A percentile compares a stretch with the other conserved stretches of the same genome.
Conservation (phyloP, 352 stramenopile species). For the Phytopythium helicoides region DNA sequence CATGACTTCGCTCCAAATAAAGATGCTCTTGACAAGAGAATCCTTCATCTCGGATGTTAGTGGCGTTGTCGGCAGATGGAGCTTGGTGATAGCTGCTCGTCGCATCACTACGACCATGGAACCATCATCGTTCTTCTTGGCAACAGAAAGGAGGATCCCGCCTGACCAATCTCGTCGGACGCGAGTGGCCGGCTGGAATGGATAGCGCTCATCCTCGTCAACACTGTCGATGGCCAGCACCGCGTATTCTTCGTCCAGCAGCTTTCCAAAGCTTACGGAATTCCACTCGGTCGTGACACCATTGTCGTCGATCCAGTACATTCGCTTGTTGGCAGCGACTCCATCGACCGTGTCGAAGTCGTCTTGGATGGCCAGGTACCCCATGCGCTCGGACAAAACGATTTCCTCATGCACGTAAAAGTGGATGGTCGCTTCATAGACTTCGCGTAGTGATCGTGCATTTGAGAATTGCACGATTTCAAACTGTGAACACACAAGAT, state of each 20-base stretch:
- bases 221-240: constrained; percentile 19
- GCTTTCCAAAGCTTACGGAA: constrained; percentile 16
- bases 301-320: too few species aligned
- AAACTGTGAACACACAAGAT: too few species aligned
- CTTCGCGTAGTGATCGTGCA: constrained; percentile 19
- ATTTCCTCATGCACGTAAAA: constrained; percentile 41
- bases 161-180: constrained; percentile 22
- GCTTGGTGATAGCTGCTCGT: constrained; percentile 10
- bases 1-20: constrained; percentile 7
- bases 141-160: constrained; percentile 19
- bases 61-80: constrained; percentile 3
- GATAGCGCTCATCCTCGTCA: too few species aligned
- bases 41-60: neutral
- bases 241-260: constrained; percentile 15
- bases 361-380: constrained; percentile 28
- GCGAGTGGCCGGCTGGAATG: constrained; percentile 8
- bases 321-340: too few species aligned
- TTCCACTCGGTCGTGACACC: constrained; percentile 27
- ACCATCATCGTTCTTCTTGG: constrained; percentile 6
- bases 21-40: constrained; percentile 2
- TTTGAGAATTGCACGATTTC: constrained; percentile 28
- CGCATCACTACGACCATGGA: constrained; percentile 28
- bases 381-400: constrained; percentile 28
- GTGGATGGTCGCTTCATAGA: constrained; percentile 30
- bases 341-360: too few species aligned